A percentile compares a stretch with the other conserved stretches of the same genome.
Conservation (phyloP, 768 basidiomycete species). For the Multifurca ochricompacta region DNA sequence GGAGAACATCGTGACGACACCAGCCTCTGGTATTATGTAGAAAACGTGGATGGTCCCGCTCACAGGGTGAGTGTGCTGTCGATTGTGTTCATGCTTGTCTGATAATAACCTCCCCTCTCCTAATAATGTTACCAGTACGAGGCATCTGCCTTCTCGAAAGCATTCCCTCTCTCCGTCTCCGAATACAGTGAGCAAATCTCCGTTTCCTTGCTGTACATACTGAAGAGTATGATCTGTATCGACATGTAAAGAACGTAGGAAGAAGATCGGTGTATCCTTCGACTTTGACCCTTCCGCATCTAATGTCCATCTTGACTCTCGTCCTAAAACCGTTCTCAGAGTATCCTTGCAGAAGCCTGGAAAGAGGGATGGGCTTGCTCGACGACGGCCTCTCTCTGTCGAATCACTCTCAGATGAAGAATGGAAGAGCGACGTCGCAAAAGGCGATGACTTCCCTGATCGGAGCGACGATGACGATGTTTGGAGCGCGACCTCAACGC, state of each 20-base stretch:
- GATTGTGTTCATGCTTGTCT: neutral
- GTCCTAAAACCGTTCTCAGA: conserved; percentile 35
- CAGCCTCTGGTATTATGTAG: conserved; percentile 19
- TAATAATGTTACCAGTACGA: conserved; percentile 6
- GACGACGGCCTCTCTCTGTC: neutral
- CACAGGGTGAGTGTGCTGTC: conserved; percentile 11
- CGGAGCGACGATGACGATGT: conserved; percentile 18
- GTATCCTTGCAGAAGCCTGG: conserved; percentile 21
- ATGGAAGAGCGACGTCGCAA: conserved; percentile 25
- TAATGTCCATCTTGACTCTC: conserved; percentile 53
- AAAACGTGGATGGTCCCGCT: conserved; percentile 7
- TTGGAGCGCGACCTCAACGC: conserved; percentile 7
- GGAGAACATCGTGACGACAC: conserved; percentile 15
- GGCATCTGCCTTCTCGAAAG: conserved; percentile 1
- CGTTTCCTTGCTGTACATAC: neutral
- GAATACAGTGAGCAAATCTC: conserved; percentile 13
- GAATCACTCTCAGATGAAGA: conserved; percentile 29
- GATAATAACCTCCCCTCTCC: neutral
- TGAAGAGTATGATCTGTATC: neutral
- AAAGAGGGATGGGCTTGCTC: conserved; percentile 14
- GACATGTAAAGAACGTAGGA: conserved; percentile 36
- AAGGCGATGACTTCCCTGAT: conserved; percentile 13
- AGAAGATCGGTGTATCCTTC: conserved; percentile 35
- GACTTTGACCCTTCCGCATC: conserved; percentile 54
- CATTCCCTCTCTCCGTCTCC: conserved; percentile 18